Conservation (phyloP, 2,329 filamentous ascomycete species). For the Aureobasidium sp. region DNA sequence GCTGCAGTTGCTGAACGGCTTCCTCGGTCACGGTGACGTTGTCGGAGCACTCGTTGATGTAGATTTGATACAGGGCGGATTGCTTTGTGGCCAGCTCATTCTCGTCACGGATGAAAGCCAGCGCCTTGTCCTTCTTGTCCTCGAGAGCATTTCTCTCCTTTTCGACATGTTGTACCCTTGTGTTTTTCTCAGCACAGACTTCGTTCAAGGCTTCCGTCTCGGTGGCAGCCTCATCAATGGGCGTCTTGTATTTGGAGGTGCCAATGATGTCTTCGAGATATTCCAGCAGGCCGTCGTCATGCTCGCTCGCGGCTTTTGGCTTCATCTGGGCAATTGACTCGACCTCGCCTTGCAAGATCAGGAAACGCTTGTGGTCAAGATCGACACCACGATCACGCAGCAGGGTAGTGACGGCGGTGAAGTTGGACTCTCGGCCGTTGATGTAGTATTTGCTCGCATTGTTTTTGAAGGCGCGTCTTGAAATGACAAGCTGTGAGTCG, state of each 20-base stretch:
- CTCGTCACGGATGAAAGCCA: constrained; percentile 82
- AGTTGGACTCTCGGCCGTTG: constrained; percentile 80
- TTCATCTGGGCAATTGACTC: constrained; percentile 99
- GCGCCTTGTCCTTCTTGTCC: constrained; percentile 91
- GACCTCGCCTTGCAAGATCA: constrained; percentile 95
- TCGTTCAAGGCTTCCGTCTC: constrained; percentile 93
- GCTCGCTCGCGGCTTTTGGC: constrained; percentile 85
- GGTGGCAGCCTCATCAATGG: constrained; percentile 85
- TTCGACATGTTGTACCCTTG: constrained; percentile 91
- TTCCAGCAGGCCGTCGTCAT: constrained; percentile 91
- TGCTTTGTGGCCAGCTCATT: constrained; percentile 88
- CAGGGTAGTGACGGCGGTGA: constrained; percentile 81
- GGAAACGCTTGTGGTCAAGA: constrained; percentile 93
- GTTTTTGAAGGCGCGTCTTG: constrained; percentile 90
- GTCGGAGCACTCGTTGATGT: constrained; percentile 77
- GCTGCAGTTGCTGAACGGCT: constrained; percentile 82
- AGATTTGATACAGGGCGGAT: constrained; percentile 85
- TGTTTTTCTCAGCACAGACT: constrained; percentile 88
- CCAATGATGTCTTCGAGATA: constrained; percentile 98
- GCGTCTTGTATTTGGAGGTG: constrained; percentile 95
- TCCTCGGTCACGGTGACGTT: constrained; percentile 85
- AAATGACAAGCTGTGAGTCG: constrained; percentile 77
- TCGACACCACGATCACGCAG: constrained; percentile 85
- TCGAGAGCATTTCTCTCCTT: constrained; percentile 91
- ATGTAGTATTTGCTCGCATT: constrained; percentile 99